Percentiles rank a stretch among this genome's conserved stretches.
These are phyloP conservation scores for Exophiala viscosa DNA, from an alignment of 2,329 filamentous ascomycete genomes.

Conservation along the genomic window DNA sequence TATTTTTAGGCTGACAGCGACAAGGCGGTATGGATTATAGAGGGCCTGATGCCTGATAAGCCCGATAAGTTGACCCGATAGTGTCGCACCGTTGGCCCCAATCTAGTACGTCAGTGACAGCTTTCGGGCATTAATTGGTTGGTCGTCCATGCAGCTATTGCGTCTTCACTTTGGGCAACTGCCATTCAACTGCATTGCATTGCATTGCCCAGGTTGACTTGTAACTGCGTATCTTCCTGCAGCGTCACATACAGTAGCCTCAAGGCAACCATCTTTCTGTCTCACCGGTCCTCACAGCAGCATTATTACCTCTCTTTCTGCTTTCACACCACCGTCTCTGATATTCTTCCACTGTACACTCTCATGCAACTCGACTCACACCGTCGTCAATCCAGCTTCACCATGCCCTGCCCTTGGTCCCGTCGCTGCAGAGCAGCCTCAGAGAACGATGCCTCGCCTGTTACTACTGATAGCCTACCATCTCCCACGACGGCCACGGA, in stretches of 20 bases:
- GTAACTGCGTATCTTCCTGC: too few species aligned
- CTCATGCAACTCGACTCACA: conserved; percentile 28
- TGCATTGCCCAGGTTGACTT: too few species aligned
- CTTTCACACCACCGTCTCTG: neutral
- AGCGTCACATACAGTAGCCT: neutral
- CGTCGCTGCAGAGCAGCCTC: conserved; percentile 15
- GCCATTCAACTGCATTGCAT: too few species aligned
- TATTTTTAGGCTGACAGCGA: too few species aligned
- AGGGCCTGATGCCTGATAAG: too few species aligned
- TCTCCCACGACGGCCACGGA: conserved; percentile 14
- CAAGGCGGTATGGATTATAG: too few species aligned
- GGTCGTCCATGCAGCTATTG: too few species aligned
- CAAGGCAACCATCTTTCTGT: conserved; percentile 1
- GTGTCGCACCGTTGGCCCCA: too few species aligned
- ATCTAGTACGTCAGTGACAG: too few species aligned
- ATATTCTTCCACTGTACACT: neutral
- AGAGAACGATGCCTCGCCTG: neutral
- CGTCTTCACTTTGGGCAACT: too few species aligned
- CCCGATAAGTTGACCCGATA: too few species aligned
- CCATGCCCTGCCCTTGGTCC: conserved; percentile 26
- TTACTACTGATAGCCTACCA: conserved; percentile 5
- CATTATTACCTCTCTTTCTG: neutral
- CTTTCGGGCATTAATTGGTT: too few species aligned
- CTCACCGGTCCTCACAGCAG: neutral
- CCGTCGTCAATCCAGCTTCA: conserved; percentile 23